Conservation (phyloP, 2,329 filamentous ascomycete genomes). For the Diplodia scrobiculata region DNA sequence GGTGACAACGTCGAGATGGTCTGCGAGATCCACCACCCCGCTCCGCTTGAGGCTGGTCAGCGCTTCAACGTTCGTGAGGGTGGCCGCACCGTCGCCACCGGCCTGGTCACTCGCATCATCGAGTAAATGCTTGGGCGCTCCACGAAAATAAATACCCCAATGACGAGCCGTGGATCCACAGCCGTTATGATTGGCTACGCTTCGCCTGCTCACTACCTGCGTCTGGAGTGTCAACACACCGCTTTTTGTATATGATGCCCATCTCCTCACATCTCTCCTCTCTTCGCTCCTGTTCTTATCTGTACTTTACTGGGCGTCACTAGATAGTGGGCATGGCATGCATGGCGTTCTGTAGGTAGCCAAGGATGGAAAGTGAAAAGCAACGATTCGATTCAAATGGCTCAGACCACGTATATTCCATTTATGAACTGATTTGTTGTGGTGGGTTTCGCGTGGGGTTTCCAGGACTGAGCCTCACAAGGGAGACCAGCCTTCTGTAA, state of each 20-base stretch:
- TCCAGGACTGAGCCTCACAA: no score
- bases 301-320: slow-evolving; percentile 28
- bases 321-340: slow-evolving; percentile 29
- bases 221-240: slow-evolving; percentile 16
- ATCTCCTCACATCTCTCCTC: slow-evolving; percentile 6
- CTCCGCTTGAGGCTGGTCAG: slow-evolving; percentile 87
- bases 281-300: slow-evolving; percentile 24
- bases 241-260: slow-evolving; percentile 17
- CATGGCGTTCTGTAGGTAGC: slow-evolving; percentile 26
- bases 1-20: slow-evolving; percentile 99
- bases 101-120: slow-evolving; percentile 44
- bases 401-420: not conserved
- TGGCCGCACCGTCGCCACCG: slow-evolving; percentile 61
- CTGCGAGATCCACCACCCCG: slow-evolving; percentile 78
- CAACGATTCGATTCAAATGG: not conserved
- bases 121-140: slow-evolving; percentile 35
- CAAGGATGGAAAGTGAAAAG: slow-evolving; percentile 23
- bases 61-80: slow-evolving; percentile 98
- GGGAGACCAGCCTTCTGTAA: no score
- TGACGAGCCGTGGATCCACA: slow-evolving; percentile 9
- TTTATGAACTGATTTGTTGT: not conserved
- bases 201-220: slow-evolving; percentile 7
- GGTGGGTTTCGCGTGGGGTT: not conserved
- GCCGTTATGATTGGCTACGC: slow-evolving; percentile 9
- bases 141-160: slow-evolving; percentile 13